Base-by-base conservation (phyloP, 2,329 filamentous ascomycete genomes). In the Periconia sp. region DNA sequence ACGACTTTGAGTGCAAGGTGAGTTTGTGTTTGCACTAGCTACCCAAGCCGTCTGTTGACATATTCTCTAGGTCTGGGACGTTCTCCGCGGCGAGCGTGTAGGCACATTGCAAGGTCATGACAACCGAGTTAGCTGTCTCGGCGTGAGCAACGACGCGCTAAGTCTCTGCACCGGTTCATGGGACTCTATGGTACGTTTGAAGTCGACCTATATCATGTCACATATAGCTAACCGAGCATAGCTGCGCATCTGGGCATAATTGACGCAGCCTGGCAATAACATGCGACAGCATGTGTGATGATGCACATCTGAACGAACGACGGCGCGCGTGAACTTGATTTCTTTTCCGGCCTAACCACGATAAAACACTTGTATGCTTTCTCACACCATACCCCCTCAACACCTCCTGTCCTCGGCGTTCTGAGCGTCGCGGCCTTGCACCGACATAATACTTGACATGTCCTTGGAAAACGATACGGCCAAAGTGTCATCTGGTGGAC, bases 1-100 rank as follows among this genome's bases (percentile, higher is more conserved):
- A 99, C 66, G 94, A 99, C 70, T 99, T 96, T 65, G 94, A 99
- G 76, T 99, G 94, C 92, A 99, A 97, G 87, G 92, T 96, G 78
- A 65, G 84, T 65, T 42, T 56, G 12, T 22, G 32, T 35, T 23
- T 25, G 35, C 8, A 24, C 10, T 45, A 51, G 33, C 45, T 31
- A 19, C 30, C 41, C 23, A 21, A 25, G 29, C 40, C 95, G 17
- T 10, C 19, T 29, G 35, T 56, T 63, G 48, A 63, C 42, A 19
- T 22, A 43, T n/a, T 12, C n/a, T 36, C 21, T 50, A 97, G 92
- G 94, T 97, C 48, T 99, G 94, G 94, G 94, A 99, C 74, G 85
- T 96, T 52, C 90, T 95, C 43, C 88, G 94, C 57, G 94, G 92
- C 52, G 94, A 99, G 71, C 95, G 96, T 77, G 91, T 99, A 55